A percentile compares a stretch with the other conserved stretches of the same genome.
Conservation (phyloP, 495 filamentous ascomycete species). For the Podospora didyma region DNA sequence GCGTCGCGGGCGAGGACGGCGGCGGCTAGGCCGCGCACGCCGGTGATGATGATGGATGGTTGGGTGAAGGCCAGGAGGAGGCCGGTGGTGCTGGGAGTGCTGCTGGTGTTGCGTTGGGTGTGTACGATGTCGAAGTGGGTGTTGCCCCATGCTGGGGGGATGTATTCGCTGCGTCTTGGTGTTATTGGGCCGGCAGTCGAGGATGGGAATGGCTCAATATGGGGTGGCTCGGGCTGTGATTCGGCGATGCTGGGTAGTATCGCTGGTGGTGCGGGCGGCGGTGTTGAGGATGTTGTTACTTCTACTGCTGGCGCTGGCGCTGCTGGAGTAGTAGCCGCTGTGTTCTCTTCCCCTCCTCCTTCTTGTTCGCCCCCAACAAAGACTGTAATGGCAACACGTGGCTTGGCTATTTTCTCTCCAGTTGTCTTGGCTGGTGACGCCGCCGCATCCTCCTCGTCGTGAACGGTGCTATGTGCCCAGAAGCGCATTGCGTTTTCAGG, state of each 20-base stretch:
- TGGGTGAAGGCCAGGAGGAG: conserved; percentile 38
- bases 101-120: conserved; percentile 27
- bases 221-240: neutral
- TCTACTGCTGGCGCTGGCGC: neutral
- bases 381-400: conserved; percentile 41
- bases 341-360: neutral
- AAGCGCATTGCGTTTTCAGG: conserved; percentile 45
- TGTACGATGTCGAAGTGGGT: conserved; percentile 37
- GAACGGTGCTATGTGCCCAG: conserved; percentile 36
- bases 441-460: conserved; percentile 17
- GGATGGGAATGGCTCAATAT: neutral
- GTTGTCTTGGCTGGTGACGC: conserved; percentile 7
- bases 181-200: neutral
- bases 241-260: too few relatives aligned
- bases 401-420: conserved; percentile 9
- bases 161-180: conserved; percentile 25
- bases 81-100: conserved; percentile 13
- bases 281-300: neutral
- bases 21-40: conserved; percentile 34
- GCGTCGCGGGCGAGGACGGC: conserved; percentile 29
- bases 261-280: neutral
- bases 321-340: neutral
- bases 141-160: conserved; percentile 43
- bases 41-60: conserved; percentile 35
- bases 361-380: conserved; percentile 35